Evolutionary conservation across 2,329 filamentous ascomycete genomes (phyloP).

Genomic region (Seiridium unicorne): DNA sequence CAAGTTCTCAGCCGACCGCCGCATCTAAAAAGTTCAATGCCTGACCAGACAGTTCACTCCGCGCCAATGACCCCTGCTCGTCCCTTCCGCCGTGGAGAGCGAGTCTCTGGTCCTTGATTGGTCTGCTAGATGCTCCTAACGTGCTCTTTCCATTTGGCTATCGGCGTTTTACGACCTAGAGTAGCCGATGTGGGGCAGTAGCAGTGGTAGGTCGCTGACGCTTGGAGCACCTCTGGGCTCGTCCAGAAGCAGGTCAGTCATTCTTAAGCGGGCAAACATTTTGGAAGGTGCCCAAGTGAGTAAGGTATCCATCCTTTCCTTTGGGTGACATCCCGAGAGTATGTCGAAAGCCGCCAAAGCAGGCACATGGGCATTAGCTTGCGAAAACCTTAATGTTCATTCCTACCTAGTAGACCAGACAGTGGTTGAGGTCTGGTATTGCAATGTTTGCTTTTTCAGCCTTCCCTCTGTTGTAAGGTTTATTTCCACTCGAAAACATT

Average conservation of each 20-base stretch:
- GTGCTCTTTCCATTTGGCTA: background rate
- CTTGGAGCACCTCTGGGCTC: background rate
- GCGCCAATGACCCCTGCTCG: constrained; percentile 3
- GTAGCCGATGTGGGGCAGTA: background rate
- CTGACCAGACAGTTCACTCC: background rate
- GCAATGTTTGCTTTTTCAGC: too few relatives aligned
- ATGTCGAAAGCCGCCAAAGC: too few relatives aligned
- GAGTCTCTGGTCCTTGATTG: background rate
- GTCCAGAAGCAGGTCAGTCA: background rate
- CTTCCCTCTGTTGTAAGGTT: too few relatives aligned
- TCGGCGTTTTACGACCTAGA: constrained; percentile 2
- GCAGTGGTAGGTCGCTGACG: background rate
- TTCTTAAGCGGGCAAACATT: too few relatives aligned
- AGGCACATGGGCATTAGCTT: too few relatives aligned
- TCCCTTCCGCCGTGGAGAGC: constrained; percentile 1
- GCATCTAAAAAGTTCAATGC: constrained; percentile 6
- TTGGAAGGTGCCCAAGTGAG: too few relatives aligned
- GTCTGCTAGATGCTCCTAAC: background rate
- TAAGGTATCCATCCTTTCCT: too few relatives aligned
- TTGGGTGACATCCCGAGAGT: too few relatives aligned
- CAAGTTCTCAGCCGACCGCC: constrained; percentile 7
- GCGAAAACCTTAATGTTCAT: too few relatives aligned
- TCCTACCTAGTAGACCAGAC: too few relatives aligned
- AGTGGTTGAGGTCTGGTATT: too few relatives aligned
- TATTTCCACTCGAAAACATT: too few relatives aligned